Conservation (phyloP, 2,329 filamentous ascomycete species). For the Alternaria sp. region DNA sequence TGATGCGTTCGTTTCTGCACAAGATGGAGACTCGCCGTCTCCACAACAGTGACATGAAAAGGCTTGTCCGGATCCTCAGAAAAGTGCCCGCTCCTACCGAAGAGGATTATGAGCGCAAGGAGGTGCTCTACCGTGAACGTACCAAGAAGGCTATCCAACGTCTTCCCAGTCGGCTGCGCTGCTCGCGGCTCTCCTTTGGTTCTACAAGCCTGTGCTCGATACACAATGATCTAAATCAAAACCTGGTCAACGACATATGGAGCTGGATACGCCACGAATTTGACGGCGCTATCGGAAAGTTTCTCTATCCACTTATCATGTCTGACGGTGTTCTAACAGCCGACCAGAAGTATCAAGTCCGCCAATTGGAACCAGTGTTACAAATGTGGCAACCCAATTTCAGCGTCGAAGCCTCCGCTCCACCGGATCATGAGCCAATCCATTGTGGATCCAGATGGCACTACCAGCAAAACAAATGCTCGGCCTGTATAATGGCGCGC, state of each 20-base stretch:
- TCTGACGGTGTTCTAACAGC: constrained; percentile 20
- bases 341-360: constrained; percentile 24
- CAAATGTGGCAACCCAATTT: constrained; percentile 38
- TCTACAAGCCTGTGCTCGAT: constrained; percentile 30
- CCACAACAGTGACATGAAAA: constrained; percentile 35
- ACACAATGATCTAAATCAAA: constrained; percentile 34
- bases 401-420: constrained; percentile 20
- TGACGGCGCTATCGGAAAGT: constrained; percentile 32
- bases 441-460: constrained; percentile 25
- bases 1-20: constrained; percentile 17
- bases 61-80: constrained; percentile 32
- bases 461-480: constrained; percentile 35
- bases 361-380: constrained; percentile 42
- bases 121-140: constrained; percentile 12
- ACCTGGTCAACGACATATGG: constrained; percentile 36
- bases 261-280: constrained; percentile 35
- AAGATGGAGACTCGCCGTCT: constrained; percentile 29
- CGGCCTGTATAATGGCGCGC: constrained; percentile 43
- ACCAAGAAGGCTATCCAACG: constrained; percentile 27
- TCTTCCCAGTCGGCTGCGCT: constrained; percentile 36
- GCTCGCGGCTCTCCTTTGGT: constrained; percentile 21
- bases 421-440: constrained; percentile 29
- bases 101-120: constrained; percentile 2
- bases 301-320: constrained; percentile 40
- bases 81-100: constrained; percentile 11